phyloP scores from a whole-genome alignment of 176 grass and related monocot species.

The Oryza rufipogon region DNA sequence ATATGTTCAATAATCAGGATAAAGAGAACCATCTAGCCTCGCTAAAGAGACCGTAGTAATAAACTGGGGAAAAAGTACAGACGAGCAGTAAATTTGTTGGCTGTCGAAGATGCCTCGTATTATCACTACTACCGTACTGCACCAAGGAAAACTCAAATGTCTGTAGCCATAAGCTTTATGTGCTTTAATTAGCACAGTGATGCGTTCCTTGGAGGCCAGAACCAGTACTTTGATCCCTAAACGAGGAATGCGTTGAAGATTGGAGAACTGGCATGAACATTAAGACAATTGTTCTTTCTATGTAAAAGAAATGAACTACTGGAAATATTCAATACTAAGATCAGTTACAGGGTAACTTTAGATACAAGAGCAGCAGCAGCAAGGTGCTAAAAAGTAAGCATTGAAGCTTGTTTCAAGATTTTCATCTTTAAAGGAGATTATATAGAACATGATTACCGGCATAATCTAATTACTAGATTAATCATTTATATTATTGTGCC shows the following conservation, averaged over 20 bases:
- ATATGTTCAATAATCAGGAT: not conserved
- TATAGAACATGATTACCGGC: not conserved
- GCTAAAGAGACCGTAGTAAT: not conserved
- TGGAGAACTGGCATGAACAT: not conserved
- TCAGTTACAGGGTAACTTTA: conserved; percentile 1
- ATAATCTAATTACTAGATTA: not conserved
- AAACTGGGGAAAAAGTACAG: not conserved
- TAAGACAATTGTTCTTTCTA: not conserved
- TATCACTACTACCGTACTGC: not conserved
- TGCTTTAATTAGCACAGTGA: not conserved
- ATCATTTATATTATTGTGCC: not conserved
- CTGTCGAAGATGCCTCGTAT: not conserved
- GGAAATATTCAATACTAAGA: not conserved
- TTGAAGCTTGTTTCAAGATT: not conserved
- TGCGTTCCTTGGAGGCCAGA: not conserved
- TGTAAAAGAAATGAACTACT: not conserved
- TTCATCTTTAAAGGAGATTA: not conserved
- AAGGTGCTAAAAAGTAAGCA: not conserved
- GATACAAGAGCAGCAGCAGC: not conserved
- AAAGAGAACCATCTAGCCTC: not conserved
- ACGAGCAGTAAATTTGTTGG: not conserved
- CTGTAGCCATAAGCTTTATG: not conserved
- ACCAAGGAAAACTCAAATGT: not conserved
- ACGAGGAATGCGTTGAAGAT: not conserved
- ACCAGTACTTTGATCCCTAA: not conserved